These are phyloP conservation scores for Aspergillus sp. DNA, from an alignment of 2,329 filamentous ascomycete species.

Conservation along the genomic window DNA sequence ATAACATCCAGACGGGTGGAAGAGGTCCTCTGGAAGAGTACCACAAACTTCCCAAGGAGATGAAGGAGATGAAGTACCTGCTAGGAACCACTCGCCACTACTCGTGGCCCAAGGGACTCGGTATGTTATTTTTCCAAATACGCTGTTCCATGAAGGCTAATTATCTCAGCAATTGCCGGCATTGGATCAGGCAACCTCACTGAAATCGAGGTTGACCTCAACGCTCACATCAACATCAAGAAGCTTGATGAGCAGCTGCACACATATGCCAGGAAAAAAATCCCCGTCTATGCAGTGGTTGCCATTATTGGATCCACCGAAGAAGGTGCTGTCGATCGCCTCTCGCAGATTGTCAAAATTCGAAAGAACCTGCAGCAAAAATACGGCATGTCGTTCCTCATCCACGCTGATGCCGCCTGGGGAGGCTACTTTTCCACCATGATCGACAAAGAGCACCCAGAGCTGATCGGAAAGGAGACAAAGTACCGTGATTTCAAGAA, in stretches of 20 bases:
- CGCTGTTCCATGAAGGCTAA: neutral
- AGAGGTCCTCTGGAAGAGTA: neutral
- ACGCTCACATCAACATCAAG: constrained; percentile 34
- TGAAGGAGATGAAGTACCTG: constrained; percentile 25
- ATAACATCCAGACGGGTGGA: constrained; percentile 8
- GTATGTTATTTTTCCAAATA: constrained; percentile 18
- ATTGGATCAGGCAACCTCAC: constrained; percentile 42
- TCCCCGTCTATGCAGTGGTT: constrained; percentile 41
- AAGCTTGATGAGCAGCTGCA: constrained; percentile 7
- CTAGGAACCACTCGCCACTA: constrained; percentile 43
- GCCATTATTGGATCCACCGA: constrained; percentile 47
- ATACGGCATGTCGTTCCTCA: constrained; percentile 41
- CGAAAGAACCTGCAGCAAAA: constrained; percentile 36
- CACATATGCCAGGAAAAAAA: constrained; percentile 16
- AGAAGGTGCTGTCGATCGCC: constrained; percentile 43
- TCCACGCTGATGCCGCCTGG: constrained; percentile 49
- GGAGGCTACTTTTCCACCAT: constrained; percentile 48
- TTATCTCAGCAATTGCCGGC: constrained; percentile 36
- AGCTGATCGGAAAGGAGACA: too few species aligned
- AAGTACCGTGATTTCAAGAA: neutral
- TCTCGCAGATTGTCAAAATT: constrained; percentile 34
- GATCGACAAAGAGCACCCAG: constrained; percentile 23
- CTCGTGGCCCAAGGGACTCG: constrained; percentile 47
- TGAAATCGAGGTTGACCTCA: constrained; percentile 37
- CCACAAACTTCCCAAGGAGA: constrained; percentile 14